Evolutionary conservation across 2,329 filamentous ascomycete genomes (phyloP), one percentile per base, ranked within the genome.

Genomic region (Botryosphaeria dothidea): DNA sequence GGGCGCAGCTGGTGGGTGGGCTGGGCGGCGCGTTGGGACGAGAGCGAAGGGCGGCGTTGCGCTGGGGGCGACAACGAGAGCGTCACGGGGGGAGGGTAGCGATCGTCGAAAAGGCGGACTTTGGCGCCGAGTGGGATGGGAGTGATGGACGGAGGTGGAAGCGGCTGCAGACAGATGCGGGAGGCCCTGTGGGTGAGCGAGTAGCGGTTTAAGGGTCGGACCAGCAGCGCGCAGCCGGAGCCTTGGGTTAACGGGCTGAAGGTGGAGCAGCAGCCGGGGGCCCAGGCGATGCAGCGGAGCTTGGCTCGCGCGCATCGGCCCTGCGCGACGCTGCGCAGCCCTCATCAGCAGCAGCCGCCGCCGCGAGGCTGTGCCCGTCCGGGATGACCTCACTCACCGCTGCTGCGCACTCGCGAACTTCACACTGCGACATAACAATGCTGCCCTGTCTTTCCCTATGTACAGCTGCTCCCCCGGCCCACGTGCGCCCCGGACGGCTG

Each of bases 91-190:
- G 48, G 21, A n/a, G 23, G 48, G 61, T 64, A 64, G 41, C 61
- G 61, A 64, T 64, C 61, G 61, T 64, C 56, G 56, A 60, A 60
- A 23, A 21, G 54, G 56, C 56, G 56, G 56, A n/a, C n/a, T 31
- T 25, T 31, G 56, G 56, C 56, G 49, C 41, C 48, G 19, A 19
- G 36, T 46, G 49, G 38, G 61, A 60, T 56, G 61, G 61, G 31
- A 13, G 61, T 46, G 48, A 23, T 64, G 61, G 38, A 45, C 48
- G 49, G 48, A 36, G 61, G 31, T 36, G 61, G 56, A 60, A 46
- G 27, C 56, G 38, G 56, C 56, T 46, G 56, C 56, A 60, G 56
- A 45, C 41, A 60, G 38, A 60, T 60, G 56, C 56, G 56, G 56
- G 56, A 60, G 56, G 56, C 56, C 54, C 25, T 46, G 56, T 60